Evolutionary conservation across 805 yeast genomes (phyloP).

Genomic region (Wickerhamomyces hampshirensis): DNA sequence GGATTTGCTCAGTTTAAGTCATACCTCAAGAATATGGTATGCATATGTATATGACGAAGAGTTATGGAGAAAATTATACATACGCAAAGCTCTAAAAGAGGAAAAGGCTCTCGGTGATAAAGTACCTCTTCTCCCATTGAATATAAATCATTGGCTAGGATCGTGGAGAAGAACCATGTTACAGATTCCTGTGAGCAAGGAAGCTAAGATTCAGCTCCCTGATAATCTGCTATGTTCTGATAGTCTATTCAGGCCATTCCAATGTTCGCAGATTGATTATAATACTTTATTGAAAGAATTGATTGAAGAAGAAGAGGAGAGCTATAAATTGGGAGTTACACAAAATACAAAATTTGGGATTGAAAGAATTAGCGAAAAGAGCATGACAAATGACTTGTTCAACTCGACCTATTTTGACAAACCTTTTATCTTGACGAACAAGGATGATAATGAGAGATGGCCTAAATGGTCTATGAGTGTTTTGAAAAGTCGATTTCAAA

Average conservation of each 20-base stretch:
- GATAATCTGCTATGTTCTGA: slow-evolving; percentile 65
- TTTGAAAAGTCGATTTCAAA: slow-evolving; percentile 50
- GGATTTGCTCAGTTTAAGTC: slow-evolving; percentile 49
- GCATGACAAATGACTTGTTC: slow-evolving; percentile 42
- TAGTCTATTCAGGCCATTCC: slow-evolving; percentile 75
- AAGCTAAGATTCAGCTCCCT: slow-evolving; percentile 41
- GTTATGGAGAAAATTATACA: slow-evolving; percentile 65
- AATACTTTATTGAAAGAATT: slow-evolving; percentile 40
- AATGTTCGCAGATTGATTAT: slow-evolving; percentile 70
- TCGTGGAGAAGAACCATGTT: slow-evolving; percentile 71
- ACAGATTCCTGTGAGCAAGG: slow-evolving; percentile 31
- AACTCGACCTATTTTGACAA: slow-evolving; percentile 37
- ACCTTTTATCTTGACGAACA: slow-evolving; percentile 59
- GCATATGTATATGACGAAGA: slow-evolving; percentile 77
- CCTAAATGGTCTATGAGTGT: slow-evolving; percentile 56
- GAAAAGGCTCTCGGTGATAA: slow-evolving; percentile 9
- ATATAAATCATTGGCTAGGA: slow-evolving; percentile 57
- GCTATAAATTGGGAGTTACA: slow-evolving; percentile 20
- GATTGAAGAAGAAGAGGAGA: slow-evolving; percentile 39
- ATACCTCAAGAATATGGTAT: slow-evolving; percentile 60
- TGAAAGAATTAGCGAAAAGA: slow-evolving; percentile 44
- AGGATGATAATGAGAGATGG: slow-evolving; percentile 40
- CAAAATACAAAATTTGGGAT: slow-evolving; percentile 32
- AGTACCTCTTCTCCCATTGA: slow-evolving; percentile 23
- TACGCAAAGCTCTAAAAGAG: slow-evolving; percentile 21